Conservation (phyloP, 1,284 basidiomycete genomes). For the Trichosporon sp. region DNA sequence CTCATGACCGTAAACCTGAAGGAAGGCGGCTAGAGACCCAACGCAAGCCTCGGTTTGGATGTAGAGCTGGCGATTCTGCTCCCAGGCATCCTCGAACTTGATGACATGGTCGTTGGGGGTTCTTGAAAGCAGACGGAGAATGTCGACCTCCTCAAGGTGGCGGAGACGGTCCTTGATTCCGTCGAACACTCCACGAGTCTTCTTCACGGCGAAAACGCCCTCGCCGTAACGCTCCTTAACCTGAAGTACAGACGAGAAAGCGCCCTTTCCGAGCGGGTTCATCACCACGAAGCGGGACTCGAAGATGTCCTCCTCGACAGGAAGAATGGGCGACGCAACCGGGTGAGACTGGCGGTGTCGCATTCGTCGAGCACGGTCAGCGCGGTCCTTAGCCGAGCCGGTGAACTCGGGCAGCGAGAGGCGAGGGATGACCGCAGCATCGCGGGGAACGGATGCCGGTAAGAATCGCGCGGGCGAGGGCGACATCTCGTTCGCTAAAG, state of each 20-base stretch:
- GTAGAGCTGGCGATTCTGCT: constrained; percentile 83
- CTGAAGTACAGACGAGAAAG: constrained; percentile 93
- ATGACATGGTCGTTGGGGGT: constrained; percentile 74
- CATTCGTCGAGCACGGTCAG: constrained; percentile 38
- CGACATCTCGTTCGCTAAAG: constrained; percentile 14
- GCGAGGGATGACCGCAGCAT: constrained; percentile 40
- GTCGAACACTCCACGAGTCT: constrained; percentile 82
- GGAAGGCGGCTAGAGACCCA: constrained; percentile 87
- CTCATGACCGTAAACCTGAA: constrained; percentile 86
- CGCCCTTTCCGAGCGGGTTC: constrained; percentile 84
- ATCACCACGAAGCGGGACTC: constrained; percentile 68
- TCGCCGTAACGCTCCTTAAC: constrained; percentile 69
- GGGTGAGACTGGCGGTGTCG: constrained; percentile 56
- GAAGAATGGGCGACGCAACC: constrained; percentile 31
- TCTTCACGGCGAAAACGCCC: constrained; percentile 84
- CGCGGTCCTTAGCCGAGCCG: constrained; percentile 39
- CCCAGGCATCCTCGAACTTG: constrained; percentile 94
- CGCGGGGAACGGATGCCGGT: constrained; percentile 5
- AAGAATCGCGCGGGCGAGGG: constrained; percentile 24
- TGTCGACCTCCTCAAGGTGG: constrained; percentile 92
- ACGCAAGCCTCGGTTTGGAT: constrained; percentile 95
- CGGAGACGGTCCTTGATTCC: constrained; percentile 86
- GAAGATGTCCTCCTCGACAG: constrained; percentile 54
- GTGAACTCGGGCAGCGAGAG: constrained; percentile 53
- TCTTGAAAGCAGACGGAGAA: constrained; percentile 75